A percentile compares a stretch with the other conserved stretches of the same genome.
Conservation (phyloP, 2,329 filamentous ascomycete genomes). For the Xylariaceae sp. region DNA sequence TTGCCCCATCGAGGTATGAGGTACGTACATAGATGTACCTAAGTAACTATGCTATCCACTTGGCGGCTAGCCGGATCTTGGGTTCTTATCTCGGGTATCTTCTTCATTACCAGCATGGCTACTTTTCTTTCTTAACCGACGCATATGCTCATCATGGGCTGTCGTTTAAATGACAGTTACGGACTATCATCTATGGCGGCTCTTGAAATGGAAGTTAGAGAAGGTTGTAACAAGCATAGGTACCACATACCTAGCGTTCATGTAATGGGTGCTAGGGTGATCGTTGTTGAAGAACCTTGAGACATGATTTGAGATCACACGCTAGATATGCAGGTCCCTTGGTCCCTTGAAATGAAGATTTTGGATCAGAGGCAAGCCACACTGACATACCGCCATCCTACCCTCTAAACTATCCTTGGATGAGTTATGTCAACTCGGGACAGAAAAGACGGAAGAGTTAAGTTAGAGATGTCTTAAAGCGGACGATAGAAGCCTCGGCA, state of each 20-base stretch:
- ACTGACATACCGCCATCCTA: too few relatives aligned
- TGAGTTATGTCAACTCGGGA: too few relatives aligned
- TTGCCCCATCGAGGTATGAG: not conserved
- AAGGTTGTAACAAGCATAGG: not conserved
- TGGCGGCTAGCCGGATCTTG: not conserved
- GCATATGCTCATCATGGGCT: too few relatives aligned
- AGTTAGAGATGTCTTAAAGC: not conserved
- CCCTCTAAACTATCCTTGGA: too few relatives aligned
- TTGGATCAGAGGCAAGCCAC: constrained; percentile 18
- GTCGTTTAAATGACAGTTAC: too few relatives aligned
- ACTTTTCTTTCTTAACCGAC: too few relatives aligned
- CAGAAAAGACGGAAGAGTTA: too few relatives aligned
- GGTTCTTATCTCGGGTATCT: too few relatives aligned
- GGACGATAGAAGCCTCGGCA: not conserved
- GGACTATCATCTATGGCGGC: not conserved
- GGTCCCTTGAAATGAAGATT: constrained; percentile 12
- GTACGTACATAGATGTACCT: not conserved
- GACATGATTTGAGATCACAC: constrained; percentile 11
- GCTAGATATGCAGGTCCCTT: constrained; percentile 27
- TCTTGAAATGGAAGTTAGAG: not conserved
- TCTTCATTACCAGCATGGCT: too few relatives aligned
- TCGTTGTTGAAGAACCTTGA: constrained; percentile 12
- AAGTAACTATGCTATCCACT: not conserved
- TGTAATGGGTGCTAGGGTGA: constrained; percentile 11
- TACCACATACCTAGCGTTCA: not conserved